phyloP scores from a whole-genome alignment of 441 rosid genomes.

The Geranium incanum region DNA sequence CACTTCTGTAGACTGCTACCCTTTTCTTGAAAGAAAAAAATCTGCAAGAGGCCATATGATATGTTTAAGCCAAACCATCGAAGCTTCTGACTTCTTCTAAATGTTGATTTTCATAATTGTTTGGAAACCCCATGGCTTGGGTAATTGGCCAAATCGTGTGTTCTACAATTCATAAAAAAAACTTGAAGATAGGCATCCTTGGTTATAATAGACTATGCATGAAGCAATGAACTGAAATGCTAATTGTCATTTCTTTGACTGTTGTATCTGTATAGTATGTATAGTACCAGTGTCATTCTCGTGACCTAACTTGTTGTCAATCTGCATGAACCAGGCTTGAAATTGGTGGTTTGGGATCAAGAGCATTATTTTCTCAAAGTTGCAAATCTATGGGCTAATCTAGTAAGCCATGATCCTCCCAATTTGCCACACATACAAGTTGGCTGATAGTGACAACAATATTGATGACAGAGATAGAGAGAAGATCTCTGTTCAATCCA shows the following conservation, averaged over 20 bases:
- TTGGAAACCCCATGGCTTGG: neutral
- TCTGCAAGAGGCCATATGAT: neutral
- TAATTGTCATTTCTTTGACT: neutral
- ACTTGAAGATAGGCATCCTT: neutral
- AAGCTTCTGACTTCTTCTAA: neutral
- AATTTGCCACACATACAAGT: conserved; percentile 28
- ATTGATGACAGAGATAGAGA: neutral
- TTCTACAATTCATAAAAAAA: too few relatives aligned
- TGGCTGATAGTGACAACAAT: conserved; percentile 14
- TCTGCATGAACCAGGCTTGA: conserved; percentile 44
- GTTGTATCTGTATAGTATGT: neutral
- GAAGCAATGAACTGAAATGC: neutral
- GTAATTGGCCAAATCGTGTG: too few relatives aligned
- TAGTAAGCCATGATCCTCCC: conserved; percentile 43
- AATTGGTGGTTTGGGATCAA: conserved; percentile 49
- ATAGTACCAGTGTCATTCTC: neutral
- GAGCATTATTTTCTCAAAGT: conserved; percentile 42
- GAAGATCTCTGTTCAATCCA: conserved; percentile 9
- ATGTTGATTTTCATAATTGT: neutral
- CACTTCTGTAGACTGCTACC: neutral
- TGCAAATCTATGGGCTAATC: conserved; percentile 65
- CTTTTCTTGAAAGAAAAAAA: neutral
- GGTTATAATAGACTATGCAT: neutral
- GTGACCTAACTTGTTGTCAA: conserved; percentile 12
- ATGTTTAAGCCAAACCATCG: neutral